Evolutionary conservation across 2,329 filamentous ascomycete species (phyloP).

Genomic region (Colletotrichum magnum): DNA sequence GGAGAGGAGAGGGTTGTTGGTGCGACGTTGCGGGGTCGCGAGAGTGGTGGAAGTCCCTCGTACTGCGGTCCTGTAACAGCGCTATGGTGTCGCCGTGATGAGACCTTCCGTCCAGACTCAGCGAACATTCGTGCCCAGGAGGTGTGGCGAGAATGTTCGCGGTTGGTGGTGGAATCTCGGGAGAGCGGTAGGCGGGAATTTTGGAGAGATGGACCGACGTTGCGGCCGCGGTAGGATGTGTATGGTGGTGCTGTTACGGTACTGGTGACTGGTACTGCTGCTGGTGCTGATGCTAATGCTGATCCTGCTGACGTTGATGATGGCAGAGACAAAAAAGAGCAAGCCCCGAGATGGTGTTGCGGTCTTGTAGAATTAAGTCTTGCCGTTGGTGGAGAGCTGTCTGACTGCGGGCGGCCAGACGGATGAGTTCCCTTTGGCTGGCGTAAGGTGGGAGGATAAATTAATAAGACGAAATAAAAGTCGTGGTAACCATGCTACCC

Average conservation of each 20-base stretch:
- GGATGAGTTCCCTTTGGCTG: conserved; percentile 34
- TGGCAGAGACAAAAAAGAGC: conserved; percentile 18
- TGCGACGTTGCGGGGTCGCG: conserved; percentile 45
- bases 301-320: conserved; percentile 14
- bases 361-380: conserved; percentile 24
- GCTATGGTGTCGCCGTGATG: conserved; percentile 39
- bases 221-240: neutral
- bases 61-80: conserved; percentile 35
- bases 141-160: conserved; percentile 40
- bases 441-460: conserved; percentile 33
- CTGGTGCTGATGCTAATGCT: conserved; percentile 2
- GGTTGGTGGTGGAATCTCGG: conserved; percentile 28
- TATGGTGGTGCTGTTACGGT: neutral
- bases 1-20: conserved; percentile 34
- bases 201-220: conserved; percentile 8
- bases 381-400: conserved; percentile 37
- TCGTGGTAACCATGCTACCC: conserved; percentile 40
- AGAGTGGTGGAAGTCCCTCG: conserved; percentile 42
- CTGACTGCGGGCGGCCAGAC: conserved; percentile 28
- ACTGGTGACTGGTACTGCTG: conserved; percentile 2
- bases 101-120: conserved; percentile 44
- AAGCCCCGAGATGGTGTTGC: conserved; percentile 26
- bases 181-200: conserved; percentile 7
- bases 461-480: conserved; percentile 40
- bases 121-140: conserved; percentile 48